Base-by-base conservation (phyloP, 164 flowering plant species). In the Nelumbo lutea region DNA sequence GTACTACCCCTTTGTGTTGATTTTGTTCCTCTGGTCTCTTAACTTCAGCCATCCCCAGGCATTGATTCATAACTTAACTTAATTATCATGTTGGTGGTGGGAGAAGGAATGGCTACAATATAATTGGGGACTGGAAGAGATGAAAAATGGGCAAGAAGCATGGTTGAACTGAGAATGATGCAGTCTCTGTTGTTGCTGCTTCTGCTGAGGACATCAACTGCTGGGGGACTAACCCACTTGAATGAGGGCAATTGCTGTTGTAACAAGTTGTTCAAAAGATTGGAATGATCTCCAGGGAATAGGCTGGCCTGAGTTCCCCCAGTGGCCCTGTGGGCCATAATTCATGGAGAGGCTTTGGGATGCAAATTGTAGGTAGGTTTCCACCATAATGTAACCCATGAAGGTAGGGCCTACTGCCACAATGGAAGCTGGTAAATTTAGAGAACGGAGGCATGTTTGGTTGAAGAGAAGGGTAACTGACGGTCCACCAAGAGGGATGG, bases 161-260 rank as follows among this genome's bases (percentile, higher is more conserved):
- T 41, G 83, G 83, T 69, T 72, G 88, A 77, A 74, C 64, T 42
- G n/a, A n/a, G 75, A 81, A 71, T 67, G 85, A 51, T 77, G 87
- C 72, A 79, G 15, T 65, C 87, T 46, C 41, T 82, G 86, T 52
- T 73, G 81, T 44, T 62, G 68, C 53, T 79, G 83, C 64, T n/a
- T n/a, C n/a, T 76, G 84, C 13, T 70, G 79, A 8, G n/a, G 77
- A 62, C 78, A 77, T 69, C 41, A 79, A 45, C 48, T 86, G 89
- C 10, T 81, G 81, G 39, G 82, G 80, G 73, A 79, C 62, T 39
- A 83, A 48, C 4, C 90, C 91, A 78, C 84, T 88, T 27, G 80
- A 87, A 70, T 78, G 79, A 68, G n/a, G 84, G 81, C 50, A 78
- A 53, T 56, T 81, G 90, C 43, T 80, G 90, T n/a, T 78, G 86